These are phyloP conservation scores for Pythium vanterpoolii DNA, from an alignment of 352 stramenopile genomes.

Conservation along the genomic window DNA sequence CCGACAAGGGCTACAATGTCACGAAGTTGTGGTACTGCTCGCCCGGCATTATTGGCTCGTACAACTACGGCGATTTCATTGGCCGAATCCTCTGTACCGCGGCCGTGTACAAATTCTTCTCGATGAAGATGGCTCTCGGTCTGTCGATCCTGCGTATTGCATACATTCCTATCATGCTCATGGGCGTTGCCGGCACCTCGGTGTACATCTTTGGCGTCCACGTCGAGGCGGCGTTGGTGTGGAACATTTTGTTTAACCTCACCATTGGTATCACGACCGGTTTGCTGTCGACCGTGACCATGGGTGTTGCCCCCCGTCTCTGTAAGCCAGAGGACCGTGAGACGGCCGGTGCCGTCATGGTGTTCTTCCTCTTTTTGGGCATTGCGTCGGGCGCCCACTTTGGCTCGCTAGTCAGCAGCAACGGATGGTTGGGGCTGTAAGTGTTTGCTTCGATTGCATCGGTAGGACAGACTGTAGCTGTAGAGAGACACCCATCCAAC, in stretches of 20 bases:
- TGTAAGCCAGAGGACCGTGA: constrained; percentile 31
- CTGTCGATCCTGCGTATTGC: constrained; percentile 21
- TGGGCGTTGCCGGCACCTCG: constrained; percentile 19
- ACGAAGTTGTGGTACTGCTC: constrained; percentile 25
- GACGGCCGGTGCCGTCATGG: constrained; percentile 30
- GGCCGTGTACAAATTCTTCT: constrained; percentile 24
- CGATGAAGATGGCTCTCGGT: constrained; percentile 20
- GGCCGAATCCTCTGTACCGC: constrained; percentile 28
- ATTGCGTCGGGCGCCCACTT: constrained; percentile 33
- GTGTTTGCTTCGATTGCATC: background rate
- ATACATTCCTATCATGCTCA: constrained; percentile 29
- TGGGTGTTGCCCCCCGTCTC: constrained; percentile 28
- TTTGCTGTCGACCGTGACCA: constrained; percentile 32
- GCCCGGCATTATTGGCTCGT: constrained; percentile 32
- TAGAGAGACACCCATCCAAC: no score
- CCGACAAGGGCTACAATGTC: background rate
- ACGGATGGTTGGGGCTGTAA: constrained; percentile 28
- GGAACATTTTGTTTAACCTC: constrained; percentile 27
- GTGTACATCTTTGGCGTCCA: constrained; percentile 28
- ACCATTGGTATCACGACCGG: constrained; percentile 32
- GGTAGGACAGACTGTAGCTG: background rate
- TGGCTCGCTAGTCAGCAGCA: constrained; percentile 23
- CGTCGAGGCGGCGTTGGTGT: constrained; percentile 17
- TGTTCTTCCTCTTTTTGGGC: constrained; percentile 32
- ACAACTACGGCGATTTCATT: constrained; percentile 38